Evolutionary conservation across 1,284 basidiomycete genomes (phyloP), one percentile per base, ranked within the genome.

Genomic region (Chalciporus sp.): DNA sequence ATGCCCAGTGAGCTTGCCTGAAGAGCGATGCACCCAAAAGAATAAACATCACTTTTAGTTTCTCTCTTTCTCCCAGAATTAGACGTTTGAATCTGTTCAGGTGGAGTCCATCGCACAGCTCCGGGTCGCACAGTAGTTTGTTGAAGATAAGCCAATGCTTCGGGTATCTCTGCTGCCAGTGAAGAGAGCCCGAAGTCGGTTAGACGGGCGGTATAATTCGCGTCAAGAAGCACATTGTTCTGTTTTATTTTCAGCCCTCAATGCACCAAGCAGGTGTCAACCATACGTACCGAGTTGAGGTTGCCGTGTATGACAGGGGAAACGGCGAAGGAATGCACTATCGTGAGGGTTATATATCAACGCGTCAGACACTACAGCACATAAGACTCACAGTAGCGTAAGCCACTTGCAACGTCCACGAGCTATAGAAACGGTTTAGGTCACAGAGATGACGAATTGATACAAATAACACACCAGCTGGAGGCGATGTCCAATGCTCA

Each of bases 11-110:
- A 16, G 10, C 50, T 48, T 33, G 42, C 49, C 23, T 54, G 49
- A 9, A 53, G 42, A 9, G 7, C 28, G 52, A 53, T 51, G 33
- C 49, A 41, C 27, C 52, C 52, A 20, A 53, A 51, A 11, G 52
- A 53, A 14, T 53, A 53, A 11, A 53, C 39, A 12, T 56, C 48
- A 39, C 45, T 52, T 33, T 37, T 47, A 14, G 33, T 14, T 14
- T 12, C 16, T n/a, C 7, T 35, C 33, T 35, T n/a, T 7, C 8
- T 31, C 29, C 16, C 12, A n/a, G 35, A 37, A 17, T 37, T 16
- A 14, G 6, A 33, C 3, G 6, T 5, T 17, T 37, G n/a, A 37
- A 37, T n/a, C 17, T 37, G n/a, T 17, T 37, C 35, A 9, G 35
- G n/a, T 37, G 35, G 7, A 37, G 17, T 37, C 35, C 35, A 37